These are phyloP conservation scores for Skeletonema tropicum DNA, from an alignment of 108 stramenopile genomes.

Conservation along the genomic window DNA sequence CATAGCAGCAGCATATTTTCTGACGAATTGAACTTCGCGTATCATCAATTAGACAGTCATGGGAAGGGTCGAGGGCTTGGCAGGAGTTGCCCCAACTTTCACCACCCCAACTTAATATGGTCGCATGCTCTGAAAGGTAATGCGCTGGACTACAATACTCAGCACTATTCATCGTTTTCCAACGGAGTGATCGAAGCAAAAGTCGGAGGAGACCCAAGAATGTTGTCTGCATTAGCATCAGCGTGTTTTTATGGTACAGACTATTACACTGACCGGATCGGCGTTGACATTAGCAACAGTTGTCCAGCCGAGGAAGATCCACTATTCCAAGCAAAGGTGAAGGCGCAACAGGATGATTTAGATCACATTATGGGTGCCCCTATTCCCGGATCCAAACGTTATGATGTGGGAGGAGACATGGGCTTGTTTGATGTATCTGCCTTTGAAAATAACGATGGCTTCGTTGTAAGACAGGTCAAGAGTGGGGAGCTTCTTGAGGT, in stretches of 20 bases:
- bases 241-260: slow-evolving; percentile 57
- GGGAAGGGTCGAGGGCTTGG: slow-evolving; percentile 45
- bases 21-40: slow-evolving; percentile 42
- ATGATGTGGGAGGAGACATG: slow-evolving; percentile 58
- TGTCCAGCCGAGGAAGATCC: slow-evolving; percentile 12
- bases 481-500: slow-evolving; percentile 58
- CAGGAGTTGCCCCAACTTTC: slow-evolving; percentile 71
- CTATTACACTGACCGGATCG: slow-evolving; percentile 44
- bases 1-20: slow-evolving; percentile 19
- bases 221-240: slow-evolving; percentile 59
- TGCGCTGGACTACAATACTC: slow-evolving; percentile 64
- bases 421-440: slow-evolving; percentile 68
- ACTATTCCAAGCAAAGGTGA: slow-evolving; percentile 9
- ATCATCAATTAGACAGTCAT: slow-evolving; percentile 13
- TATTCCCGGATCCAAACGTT: slow-evolving; percentile 36
- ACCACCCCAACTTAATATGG: slow-evolving; percentile 66
- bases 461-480: slow-evolving; percentile 59
- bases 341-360: slow-evolving; percentile 7
- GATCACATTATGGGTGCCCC: background rate
- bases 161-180: slow-evolving; percentile 40
- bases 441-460: slow-evolving; percentile 65
- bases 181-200: slow-evolving; percentile 11
- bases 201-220: slow-evolving; percentile 24
- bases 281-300: slow-evolving; percentile 14
- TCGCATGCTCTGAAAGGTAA: slow-evolving; percentile 74